Evolutionary conservation across 805 yeast species (phyloP), one percentile per base, ranked within the genome.

Genomic region (Candida andamanensis): DNA sequence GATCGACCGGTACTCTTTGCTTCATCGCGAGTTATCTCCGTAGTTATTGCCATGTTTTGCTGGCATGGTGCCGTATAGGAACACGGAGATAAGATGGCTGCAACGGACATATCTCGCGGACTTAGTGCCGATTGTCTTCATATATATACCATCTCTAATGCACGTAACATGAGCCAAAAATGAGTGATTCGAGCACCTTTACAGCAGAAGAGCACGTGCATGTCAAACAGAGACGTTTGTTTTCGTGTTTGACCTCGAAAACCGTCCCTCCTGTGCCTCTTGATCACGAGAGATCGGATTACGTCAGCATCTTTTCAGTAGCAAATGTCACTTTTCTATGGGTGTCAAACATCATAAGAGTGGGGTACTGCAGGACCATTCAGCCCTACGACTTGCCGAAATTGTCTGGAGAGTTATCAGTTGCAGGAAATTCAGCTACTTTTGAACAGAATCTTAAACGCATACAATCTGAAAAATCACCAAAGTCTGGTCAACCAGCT

Each of bases 301-400:
- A 57, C 40, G 78, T 77, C 11, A 15, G 13, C 4, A 21, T 25
- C 6, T 18, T 21, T 17, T 21, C 30, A 2, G 11, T 26, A 8
- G 16, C n/a, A 15, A 58, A 55, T 40, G 20, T 63, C 0, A 69
- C 76, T 41, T 74, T 78, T 49, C 67, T 77, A 73, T 81, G 86
- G 85, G 54, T 80, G 27, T 49, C 56, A 20, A 83, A 84, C 0
- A 42, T 80, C 26, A 52, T 81, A 57, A 56, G 50, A 13, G 71
- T 70, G 5, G 87, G 87, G 4, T 80, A 80, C 52, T 76, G 72
- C 51, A 64, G 87, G 46, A 78, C 85, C 0, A 50, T 81, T 24
- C 70, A 69, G 25, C 72, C 78, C 3, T 67, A 68, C 28, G 87
- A 81, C 52, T 45, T 79, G 40, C 79, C 34, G 35, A 37, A 35